These are phyloP conservation scores for Endotrypanum monterogeii DNA, from an alignment of 208 protist genomes.

Conservation along the genomic window DNA sequence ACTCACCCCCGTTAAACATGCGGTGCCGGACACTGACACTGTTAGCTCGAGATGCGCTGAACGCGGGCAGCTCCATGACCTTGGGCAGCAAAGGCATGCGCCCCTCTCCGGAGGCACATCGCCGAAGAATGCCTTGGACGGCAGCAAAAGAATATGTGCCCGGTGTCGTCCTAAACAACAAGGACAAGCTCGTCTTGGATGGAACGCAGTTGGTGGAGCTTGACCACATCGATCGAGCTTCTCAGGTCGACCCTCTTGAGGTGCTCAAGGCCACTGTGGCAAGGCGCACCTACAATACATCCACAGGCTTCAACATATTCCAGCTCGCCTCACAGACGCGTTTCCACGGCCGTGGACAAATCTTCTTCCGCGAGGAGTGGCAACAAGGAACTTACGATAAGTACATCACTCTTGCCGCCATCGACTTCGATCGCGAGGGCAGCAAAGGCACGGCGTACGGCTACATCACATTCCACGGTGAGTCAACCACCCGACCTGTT, in stretches of 20 bases:
- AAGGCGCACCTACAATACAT: constrained; percentile 79
- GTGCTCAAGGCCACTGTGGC: constrained; percentile 81
- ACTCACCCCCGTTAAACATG: constrained; percentile 7
- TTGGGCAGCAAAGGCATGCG: constrained; percentile 77
- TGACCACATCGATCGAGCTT: constrained; percentile 73
- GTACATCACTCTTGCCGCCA: constrained; percentile 79
- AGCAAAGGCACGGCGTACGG: constrained; percentile 82
- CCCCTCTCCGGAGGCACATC: constrained; percentile 62
- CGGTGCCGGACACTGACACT: constrained; percentile 24
- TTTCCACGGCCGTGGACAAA: constrained; percentile 74
- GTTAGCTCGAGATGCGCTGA: constrained; percentile 62
- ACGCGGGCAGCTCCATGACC: constrained; percentile 87
- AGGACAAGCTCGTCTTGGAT: constrained; percentile 84
- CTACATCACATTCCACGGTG: constrained; percentile 90
- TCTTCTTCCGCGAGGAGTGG: constrained; percentile 88
- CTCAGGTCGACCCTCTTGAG: constrained; percentile 85
- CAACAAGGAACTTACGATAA: constrained; percentile 90
- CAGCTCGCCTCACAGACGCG: constrained; percentile 75
- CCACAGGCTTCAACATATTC: constrained; percentile 86
- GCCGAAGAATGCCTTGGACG: constrained; percentile 90
- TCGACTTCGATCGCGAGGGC: constrained; percentile 80
- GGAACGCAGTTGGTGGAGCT: constrained; percentile 77
- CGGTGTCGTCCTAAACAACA: constrained; percentile 76
- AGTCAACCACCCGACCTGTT: constrained; percentile 77
- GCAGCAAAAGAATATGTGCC: constrained; percentile 83